A percentile compares a stretch with the other conserved stretches of the same genome.
phyloP scores from a whole-genome alignment of 306 rosid species.

The Datisca glomerata region DNA sequence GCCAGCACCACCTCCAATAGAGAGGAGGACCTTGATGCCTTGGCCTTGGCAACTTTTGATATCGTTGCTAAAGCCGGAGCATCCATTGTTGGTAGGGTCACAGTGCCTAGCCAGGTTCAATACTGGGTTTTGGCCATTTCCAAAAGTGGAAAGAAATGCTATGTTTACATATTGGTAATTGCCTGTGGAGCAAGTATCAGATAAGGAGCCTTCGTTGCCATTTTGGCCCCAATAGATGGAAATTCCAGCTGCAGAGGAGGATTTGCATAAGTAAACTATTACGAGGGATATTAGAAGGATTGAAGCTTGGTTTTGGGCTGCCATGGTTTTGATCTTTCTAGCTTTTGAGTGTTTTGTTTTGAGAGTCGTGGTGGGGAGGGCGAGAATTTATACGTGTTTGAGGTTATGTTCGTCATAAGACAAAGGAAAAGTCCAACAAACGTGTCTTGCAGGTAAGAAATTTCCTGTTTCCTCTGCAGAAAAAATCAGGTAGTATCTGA shows the following conservation, averaged over 20 bases:
- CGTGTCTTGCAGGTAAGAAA: no score
- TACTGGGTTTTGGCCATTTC: constrained; percentile 26
- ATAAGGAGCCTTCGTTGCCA: constrained; percentile 29
- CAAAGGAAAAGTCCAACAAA: no score
- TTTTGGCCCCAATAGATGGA: constrained; percentile 59
- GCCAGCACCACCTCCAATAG: constrained; percentile 37
- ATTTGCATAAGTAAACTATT: no score
- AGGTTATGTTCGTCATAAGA: no score
- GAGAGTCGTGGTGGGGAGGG: no score
- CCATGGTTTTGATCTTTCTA: no score
- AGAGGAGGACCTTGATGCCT: constrained; percentile 45
- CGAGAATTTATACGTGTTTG: no score
- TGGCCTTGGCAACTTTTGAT: constrained; percentile 30
- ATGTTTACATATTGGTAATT: constrained; percentile 57
- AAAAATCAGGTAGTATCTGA: no score
- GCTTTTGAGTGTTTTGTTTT: no score
- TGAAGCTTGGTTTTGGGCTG: no score
- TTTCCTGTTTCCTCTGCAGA: no score
- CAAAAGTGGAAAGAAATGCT: constrained; percentile 39
- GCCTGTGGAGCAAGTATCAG: constrained; percentile 34
- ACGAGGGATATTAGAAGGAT: no score
- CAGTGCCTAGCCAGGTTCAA: constrained; percentile 41
- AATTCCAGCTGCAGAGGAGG: constrained; percentile 38
- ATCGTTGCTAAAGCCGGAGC: constrained; percentile 17
- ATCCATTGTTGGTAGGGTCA: constrained; percentile 14